Evolutionary conservation across 75 land plant genomes (phyloP).

Genomic region (Selaginella moellendorffii): DNA sequence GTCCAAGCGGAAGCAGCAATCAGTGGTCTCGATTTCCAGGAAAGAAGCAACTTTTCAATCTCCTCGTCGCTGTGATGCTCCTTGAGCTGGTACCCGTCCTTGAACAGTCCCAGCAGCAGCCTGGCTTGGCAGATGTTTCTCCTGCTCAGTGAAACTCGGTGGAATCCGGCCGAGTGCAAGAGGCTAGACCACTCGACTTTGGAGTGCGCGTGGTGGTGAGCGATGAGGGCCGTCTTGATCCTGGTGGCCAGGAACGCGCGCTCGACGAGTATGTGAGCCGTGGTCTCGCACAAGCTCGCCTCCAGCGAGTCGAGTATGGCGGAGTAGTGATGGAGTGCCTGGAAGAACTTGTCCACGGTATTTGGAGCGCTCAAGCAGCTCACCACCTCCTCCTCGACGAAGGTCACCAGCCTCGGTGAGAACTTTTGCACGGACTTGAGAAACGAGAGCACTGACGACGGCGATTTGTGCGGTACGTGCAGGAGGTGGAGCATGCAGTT

Average conservation of each 20-base stretch:
- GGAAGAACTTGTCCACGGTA: not conserved
- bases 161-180: not conserved
- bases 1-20: not conserved
- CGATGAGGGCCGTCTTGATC: slow-evolving; percentile 14
- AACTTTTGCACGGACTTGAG: not conserved
- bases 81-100: not conserved
- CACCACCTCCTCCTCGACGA: not conserved
- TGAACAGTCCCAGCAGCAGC: not conserved
- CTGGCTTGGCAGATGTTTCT: not conserved
- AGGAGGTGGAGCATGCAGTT: slow-evolving; percentile 17
- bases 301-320: not conserved
- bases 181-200: not conserved
- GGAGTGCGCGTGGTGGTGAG: not conserved
- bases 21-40: not conserved
- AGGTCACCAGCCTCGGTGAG: not conserved
- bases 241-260: slow-evolving; percentile 34
- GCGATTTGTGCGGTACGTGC: slow-evolving; percentile 17
- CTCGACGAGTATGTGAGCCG: slow-evolving; percentile 36
- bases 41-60: slow-evolving; percentile 8
- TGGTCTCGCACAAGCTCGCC: slow-evolving; percentile 16
- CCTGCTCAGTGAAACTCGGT: not conserved
- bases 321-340: not conserved
- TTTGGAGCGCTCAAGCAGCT: not conserved
- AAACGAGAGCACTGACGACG: slow-evolving; percentile 14
- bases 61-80: too few relatives aligned